Base-by-base conservation (phyloP, 2,329 filamentous ascomycete genomes). In the Periglandula ipomoeae region DNA sequence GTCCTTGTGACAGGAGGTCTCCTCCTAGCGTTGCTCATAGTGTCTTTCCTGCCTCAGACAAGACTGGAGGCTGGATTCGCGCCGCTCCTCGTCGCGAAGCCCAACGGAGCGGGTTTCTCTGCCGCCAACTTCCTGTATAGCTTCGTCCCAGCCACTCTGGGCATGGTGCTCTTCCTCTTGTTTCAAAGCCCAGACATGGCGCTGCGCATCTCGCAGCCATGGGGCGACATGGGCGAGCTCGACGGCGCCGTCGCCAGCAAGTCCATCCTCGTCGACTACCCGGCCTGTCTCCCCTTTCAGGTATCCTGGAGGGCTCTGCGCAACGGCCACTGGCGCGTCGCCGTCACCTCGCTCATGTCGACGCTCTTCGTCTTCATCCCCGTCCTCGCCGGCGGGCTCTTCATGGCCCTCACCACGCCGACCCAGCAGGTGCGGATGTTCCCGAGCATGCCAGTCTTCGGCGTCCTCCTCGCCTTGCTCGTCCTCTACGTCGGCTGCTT, bases 111-210 rank as follows among this genome's bases (percentile, higher is more conserved):
- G 23, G 87, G 85, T 17, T 96, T 94, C 65, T 94, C 88, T 1
- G 73, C 87, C 0, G 87, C 89, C 44, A 89, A 95, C 65, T 96
- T 96, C 67, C 69, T 95, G 45, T 96, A 89, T 70, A 81, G 79
- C 52, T 89, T 90, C 65, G 49, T 90, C 20, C 86, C 87, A 0
- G 79, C 83, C 3, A 56, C 85, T 0, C 61, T 89, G 24, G 87
- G 82, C 4, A 78, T 82, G 58, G 55, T 85, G 15, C 67, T 87
- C 44, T 86, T 84, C 61, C 74, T 89, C 41, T 63, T 76, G 45
- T 82, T 87, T 62, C 78, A 85, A 52, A 75, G 78, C 27, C 66
- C 89, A 49, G 85, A 89, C 59, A 73, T 80, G 59, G 72, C 76
- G 2, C 61, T 88, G 50, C 80, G 85, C 47, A 71, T 81, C 27